Percentiles rank a stretch among this genome's conserved stretches.
These are phyloP conservation scores for Stemphylium lycopersici DNA, from an alignment of 2,329 filamentous ascomycete genomes.

Conservation along the genomic window DNA sequence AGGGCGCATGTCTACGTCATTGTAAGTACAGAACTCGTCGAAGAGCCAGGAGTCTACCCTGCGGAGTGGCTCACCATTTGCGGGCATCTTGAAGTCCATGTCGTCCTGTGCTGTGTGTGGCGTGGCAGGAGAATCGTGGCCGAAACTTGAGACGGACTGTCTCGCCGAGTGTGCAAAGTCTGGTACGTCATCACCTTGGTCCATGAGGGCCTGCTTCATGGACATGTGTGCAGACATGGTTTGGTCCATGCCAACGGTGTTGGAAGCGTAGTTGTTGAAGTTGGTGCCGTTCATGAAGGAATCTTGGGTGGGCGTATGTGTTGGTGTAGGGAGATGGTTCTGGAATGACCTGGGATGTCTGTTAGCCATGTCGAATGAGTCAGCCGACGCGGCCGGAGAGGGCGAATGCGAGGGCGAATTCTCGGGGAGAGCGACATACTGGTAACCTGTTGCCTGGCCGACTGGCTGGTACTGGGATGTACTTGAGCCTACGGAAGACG, in stretches of 20 bases:
- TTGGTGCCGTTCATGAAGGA: constrained; percentile 54
- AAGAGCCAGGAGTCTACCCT: constrained; percentile 56
- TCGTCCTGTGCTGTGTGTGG: constrained; percentile 64
- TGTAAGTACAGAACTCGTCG: constrained; percentile 71
- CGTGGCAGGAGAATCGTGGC: constrained; percentile 66
- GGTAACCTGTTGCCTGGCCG: constrained; percentile 41
- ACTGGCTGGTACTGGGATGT: constrained; percentile 43
- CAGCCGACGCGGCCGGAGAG: constrained; percentile 42
- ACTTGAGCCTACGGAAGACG: constrained; percentile 48
- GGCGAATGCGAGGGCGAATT: constrained; percentile 49
- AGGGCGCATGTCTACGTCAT: constrained; percentile 60
- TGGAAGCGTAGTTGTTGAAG: constrained; percentile 55
- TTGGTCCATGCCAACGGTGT: constrained; percentile 50
- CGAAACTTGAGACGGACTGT: constrained; percentile 65
- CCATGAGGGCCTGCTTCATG: constrained; percentile 65
- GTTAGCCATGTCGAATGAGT: constrained; percentile 43
- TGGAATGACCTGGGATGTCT: constrained; percentile 51
- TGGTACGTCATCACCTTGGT: constrained; percentile 57
- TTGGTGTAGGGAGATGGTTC: constrained; percentile 61
- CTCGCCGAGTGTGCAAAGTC: constrained; percentile 61
- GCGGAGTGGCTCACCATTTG: constrained; percentile 60
- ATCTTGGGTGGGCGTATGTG: constrained; percentile 60
- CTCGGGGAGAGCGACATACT: constrained; percentile 55
- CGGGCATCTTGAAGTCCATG: constrained; percentile 58
- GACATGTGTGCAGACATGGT: constrained; percentile 61